Conservation (phyloP, 2,329 filamentous ascomycete species). For the Rhinocladiella mackenziei region DNA sequence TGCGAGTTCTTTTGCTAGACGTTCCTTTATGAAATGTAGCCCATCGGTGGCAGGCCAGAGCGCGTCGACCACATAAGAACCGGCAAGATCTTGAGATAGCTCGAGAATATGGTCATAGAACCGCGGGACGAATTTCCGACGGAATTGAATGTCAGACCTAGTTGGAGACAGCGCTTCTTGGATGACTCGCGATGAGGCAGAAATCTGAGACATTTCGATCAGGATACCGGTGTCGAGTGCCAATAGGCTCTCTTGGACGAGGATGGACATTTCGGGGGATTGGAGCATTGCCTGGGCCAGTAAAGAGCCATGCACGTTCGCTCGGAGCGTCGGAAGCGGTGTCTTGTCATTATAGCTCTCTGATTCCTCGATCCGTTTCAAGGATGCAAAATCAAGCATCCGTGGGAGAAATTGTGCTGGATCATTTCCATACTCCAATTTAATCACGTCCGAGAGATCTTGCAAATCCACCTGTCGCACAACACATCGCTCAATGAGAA, state of each 20-base stretch:
- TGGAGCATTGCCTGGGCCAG: slow-evolving; percentile 75
- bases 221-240: slow-evolving; percentile 55
- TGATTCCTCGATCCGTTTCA: slow-evolving; percentile 45
- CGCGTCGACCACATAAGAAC: slow-evolving; percentile 64
- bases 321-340: slow-evolving; percentile 18
- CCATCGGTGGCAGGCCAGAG: slow-evolving; percentile 62
- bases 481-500: slow-evolving; percentile 76
- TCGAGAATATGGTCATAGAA: slow-evolving; percentile 60
- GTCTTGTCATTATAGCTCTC: slow-evolving; percentile 49
- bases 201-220: slow-evolving; percentile 62
- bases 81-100: slow-evolving; percentile 58
- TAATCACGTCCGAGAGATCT: slow-evolving; percentile 54
- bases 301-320: slow-evolving; percentile 68
- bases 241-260: slow-evolving; percentile 70
- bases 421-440: slow-evolving; percentile 55
- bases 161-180: slow-evolving; percentile 56
- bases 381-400: slow-evolving; percentile 55
- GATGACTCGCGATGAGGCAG: slow-evolving; percentile 57
- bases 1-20: slow-evolving; percentile 60
- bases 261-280: slow-evolving; percentile 65
- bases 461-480: slow-evolving; percentile 59
- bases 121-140: slow-evolving; percentile 60
- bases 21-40: slow-evolving; percentile 63
- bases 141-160: slow-evolving; percentile 45
- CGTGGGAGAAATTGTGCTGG: slow-evolving; percentile 52